phyloP scores from a whole-genome alignment of 176 grass and related monocot genomes.

The Oryza longistaminata region DNA sequence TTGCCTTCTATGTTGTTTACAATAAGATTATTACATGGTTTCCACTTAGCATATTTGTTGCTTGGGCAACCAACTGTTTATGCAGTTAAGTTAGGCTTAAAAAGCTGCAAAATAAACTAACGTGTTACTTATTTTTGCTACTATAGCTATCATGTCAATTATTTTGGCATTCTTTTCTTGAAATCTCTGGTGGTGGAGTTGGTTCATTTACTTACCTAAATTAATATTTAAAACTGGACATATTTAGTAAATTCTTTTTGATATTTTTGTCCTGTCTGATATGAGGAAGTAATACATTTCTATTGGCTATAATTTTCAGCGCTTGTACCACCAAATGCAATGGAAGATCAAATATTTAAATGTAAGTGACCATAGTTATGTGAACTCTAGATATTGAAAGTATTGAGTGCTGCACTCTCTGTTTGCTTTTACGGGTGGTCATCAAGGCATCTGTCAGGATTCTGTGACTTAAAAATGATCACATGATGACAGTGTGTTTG shows the following conservation, averaged over 20 bases:
- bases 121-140: not conserved
- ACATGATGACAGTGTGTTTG: not conserved
- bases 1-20: not conserved
- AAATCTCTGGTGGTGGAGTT: not conserved
- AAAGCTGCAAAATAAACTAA: not conserved
- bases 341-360: conserved; percentile 78
- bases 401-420: conserved; percentile 20
- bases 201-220: not conserved
- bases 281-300: conserved; percentile 13
- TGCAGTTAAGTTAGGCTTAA: not conserved
- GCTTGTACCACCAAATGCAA: conserved; percentile 80
- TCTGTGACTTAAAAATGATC: not conserved
- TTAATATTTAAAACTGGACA: not conserved
- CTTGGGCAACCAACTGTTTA: not conserved
- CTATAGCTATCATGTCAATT: not conserved
- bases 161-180: not conserved
- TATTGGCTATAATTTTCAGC: conserved; percentile 61
- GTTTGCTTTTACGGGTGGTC: not conserved
- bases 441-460: not conserved
- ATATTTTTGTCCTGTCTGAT: conserved; percentile 15
- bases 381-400: conserved; percentile 30
- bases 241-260: conserved; percentile 9
- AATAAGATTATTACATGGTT: conserved; percentile 2
- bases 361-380: conserved; percentile 59
- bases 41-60: conserved; percentile 19